Percentiles rank a stretch among this genome's conserved stretches.
Evolutionary conservation across 169 alveolate genomes (phyloP).

Genomic region (Cryptosporidium xiaoi): DNA sequence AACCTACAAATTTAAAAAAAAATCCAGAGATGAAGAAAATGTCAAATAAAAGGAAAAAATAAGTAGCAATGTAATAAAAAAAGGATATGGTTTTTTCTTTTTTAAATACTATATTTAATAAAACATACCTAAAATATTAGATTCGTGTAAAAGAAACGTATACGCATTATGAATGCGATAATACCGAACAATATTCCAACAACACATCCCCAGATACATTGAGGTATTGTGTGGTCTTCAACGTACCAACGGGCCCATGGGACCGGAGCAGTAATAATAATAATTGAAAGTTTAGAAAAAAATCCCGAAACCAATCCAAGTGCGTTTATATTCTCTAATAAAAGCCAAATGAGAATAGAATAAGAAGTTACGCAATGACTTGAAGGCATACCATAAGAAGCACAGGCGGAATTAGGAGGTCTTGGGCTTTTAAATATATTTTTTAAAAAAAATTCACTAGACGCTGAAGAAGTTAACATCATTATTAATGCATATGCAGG

Average conservation of each 20-base stretch:
- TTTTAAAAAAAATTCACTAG: conserved; percentile 75
- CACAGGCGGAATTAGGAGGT: conserved; percentile 78
- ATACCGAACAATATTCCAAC: conserved; percentile 69
- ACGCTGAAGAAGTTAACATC: conserved; percentile 65
- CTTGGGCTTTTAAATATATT: conserved; percentile 74
- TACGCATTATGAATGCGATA: conserved; percentile 58
- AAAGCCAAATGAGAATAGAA: conserved; percentile 71
- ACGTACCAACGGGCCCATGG: conserved; percentile 80
- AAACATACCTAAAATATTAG: conserved; percentile 28
- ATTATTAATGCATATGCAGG: conserved; percentile 72
- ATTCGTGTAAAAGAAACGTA: conserved; percentile 44
- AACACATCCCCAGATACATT: conserved; percentile 76
- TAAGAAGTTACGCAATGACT: conserved; percentile 77
- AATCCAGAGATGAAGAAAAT: not conserved
- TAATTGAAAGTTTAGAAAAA: conserved; percentile 71
- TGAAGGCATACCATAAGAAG: conserved; percentile 80
- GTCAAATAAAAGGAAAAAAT: not conserved
- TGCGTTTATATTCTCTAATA: conserved; percentile 76
- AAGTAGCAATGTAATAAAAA: not conserved
- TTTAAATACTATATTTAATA: not conserved
- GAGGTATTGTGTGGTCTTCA: conserved; percentile 77
- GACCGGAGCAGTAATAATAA: conserved; percentile 75
- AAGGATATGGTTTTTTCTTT: not conserved
- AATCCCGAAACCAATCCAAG: conserved; percentile 70
- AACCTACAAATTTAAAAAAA: too few relatives aligned